Evolutionary conservation across 768 basidiomycete species (phyloP).

Genomic region (Omphalotus guepiniiformis): DNA sequence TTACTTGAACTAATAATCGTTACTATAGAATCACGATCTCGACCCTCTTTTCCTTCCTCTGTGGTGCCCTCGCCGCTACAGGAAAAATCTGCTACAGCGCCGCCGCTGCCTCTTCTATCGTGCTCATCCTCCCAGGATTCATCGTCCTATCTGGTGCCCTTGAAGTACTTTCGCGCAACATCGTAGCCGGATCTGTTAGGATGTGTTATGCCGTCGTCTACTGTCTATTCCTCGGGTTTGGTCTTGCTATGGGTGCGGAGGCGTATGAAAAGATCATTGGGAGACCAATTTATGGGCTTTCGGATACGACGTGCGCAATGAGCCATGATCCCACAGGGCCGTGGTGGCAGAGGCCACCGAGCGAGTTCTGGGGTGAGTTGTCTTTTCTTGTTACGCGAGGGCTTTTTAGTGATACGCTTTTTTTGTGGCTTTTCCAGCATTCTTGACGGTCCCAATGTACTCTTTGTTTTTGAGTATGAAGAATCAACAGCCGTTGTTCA

Average conservation of each 20-base stretch:
- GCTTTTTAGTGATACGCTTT: background rate
- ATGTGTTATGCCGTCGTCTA: constrained; percentile 79
- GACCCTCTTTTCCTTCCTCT: constrained; percentile 72
- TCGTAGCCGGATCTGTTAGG: constrained; percentile 81
- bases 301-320: constrained; percentile 56
- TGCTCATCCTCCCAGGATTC: constrained; percentile 77
- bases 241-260: constrained; percentile 75
- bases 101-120: constrained; percentile 69
- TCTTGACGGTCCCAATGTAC: constrained; percentile 68
- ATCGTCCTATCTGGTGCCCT: constrained; percentile 70
- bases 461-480: constrained; percentile 63
- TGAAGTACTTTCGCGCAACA: constrained; percentile 75
- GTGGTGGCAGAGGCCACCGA: constrained; percentile 75
- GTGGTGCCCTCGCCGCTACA: constrained; percentile 68
- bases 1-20: constrained; percentile 2
- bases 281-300: constrained; percentile 39
- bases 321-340: constrained; percentile 54
- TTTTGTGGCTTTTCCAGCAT: constrained; percentile 35
- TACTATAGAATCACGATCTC: constrained; percentile 80
- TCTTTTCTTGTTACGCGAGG: background rate
- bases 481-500: constrained; percentile 55
- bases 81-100: constrained; percentile 78
- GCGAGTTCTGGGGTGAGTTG: constrained; percentile 63
- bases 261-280: constrained; percentile 57
- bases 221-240: constrained; percentile 75